Evolutionary conservation across 164 flowering plant genomes (phyloP).

Genomic region (Nelumbo lutea): DNA sequence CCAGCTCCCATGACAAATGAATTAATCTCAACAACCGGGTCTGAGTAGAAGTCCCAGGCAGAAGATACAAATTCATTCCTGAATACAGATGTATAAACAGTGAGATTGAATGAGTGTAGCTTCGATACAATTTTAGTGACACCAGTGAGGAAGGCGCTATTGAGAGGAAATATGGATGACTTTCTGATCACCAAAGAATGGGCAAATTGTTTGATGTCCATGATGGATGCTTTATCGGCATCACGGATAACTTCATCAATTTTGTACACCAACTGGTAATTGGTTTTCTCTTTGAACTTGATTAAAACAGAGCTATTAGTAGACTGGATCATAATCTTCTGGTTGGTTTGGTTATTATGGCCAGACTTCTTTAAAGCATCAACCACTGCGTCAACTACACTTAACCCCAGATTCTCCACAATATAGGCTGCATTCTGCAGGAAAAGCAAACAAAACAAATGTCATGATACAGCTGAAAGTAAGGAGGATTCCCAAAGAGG

Average conservation of each 20-base stretch:
- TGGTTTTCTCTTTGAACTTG: conserved; percentile 35
- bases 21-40: conserved; percentile 70
- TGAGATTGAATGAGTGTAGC: conserved; percentile 44
- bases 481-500: not conserved
- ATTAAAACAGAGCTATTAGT: conserved; percentile 58
- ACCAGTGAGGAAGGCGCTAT: conserved; percentile 28
- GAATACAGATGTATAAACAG: conserved; percentile 59
- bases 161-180: conserved; percentile 41
- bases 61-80: conserved; percentile 77
- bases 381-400: conserved; percentile 50
- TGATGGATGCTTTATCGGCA: conserved; percentile 37
- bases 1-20: conserved; percentile 34
- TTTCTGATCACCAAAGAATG: conserved; percentile 54
- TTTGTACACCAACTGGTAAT: conserved; percentile 57
- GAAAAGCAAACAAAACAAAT: conserved; percentile 6
- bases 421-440: conserved; percentile 85
- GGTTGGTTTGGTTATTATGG: conserved; percentile 30
- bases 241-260: conserved; percentile 53
- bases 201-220: conserved; percentile 71
- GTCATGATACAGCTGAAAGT: not conserved
- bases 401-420: conserved; percentile 48
- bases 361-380: conserved; percentile 51
- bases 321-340: conserved; percentile 67
- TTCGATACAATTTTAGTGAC: conserved; percentile 40
- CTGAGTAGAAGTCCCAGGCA: conserved; percentile 87